A percentile compares a stretch with the other conserved stretches of the same genome.
Evolutionary conservation across 106 monocot genomes (phyloP).

Genomic region (Allium sativum): DNA sequence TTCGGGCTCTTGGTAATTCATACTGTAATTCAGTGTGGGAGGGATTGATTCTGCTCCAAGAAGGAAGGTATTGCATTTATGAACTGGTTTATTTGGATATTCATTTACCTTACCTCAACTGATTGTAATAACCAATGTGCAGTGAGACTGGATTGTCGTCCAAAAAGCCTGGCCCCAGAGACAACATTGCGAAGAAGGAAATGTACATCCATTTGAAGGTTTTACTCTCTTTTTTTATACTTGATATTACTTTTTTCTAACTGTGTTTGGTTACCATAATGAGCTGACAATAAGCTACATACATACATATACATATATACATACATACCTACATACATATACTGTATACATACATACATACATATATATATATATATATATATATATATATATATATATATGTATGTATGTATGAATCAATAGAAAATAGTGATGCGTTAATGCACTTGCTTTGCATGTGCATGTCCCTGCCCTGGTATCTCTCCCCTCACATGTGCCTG

Average conservation of each 20-base stretch:
- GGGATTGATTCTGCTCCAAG: slow-evolving; percentile 38
- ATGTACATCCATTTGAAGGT: slow-evolving; percentile 90
- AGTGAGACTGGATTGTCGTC: slow-evolving; percentile 40
- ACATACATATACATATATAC: no score
- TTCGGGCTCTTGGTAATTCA: slow-evolving; percentile 70
- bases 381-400: background rate
- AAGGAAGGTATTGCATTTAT: slow-evolving; percentile 39
- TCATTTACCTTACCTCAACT: slow-evolving; percentile 1
- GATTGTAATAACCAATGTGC: slow-evolving; percentile 12
- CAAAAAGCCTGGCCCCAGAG: slow-evolving; percentile 54
- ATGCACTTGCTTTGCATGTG: no score
- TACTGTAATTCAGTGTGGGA: slow-evolving; percentile 97
- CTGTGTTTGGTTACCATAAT: no score
- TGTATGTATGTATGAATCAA: slow-evolving; percentile 1
- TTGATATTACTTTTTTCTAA: background rate
- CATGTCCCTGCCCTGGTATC: no score
- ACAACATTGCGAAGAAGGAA: slow-evolving; percentile 65
- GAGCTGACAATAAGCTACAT: no score
- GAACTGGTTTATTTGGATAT: background rate
- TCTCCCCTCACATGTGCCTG: no score
- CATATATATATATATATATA: background rate
- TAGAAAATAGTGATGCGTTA: background rate
- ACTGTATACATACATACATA: no score
- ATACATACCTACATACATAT: background rate
- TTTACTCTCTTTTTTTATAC: slow-evolving; percentile 5